Evolutionary conservation across 352 stramenopile species (phyloP), one percentile per base, ranked within the genome.

Genomic region (Pythium insidiosum): DNA sequence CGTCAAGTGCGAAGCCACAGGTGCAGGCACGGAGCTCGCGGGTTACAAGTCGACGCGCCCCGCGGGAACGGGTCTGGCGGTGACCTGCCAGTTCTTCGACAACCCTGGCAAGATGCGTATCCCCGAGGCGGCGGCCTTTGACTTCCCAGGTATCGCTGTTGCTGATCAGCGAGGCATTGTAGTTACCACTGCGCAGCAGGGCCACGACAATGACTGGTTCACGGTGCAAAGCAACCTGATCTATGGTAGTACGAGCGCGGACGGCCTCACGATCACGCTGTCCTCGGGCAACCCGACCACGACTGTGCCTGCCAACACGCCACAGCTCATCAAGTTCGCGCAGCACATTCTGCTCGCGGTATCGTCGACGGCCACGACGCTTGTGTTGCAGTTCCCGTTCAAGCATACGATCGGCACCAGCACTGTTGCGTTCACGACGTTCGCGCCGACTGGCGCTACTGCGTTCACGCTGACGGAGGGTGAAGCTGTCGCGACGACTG

Each of bases 121-220:
- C 3, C 73, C 74, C 0, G 68, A 90, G 34, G 39, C 87, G 2
- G 57, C 38, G 1, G 41, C 34, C 0, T 60, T 38, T 13, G 7
- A 0, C 3, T 56, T 81, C 38, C 41, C 47, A 6, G 61, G 53
- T 0, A 43, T 52, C 2, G 43, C 38, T 0, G 47, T 44, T 11
- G 35, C 35, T 5, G 44, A 47, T 13, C 53, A 43, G 15, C 24
- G 26, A 0, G 52, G 37, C 2, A 31, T 58, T 3, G 38, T 89
- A 2, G 48, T 63, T 38, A 79, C 69, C 0, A 66, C 68, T 26
- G 47, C 45, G 0, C 48, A 70, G 21, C 53, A 76, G 9, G 72
- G 77, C 12, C 41, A 53, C 2, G 44, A 78, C 23, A 47, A 66
- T 21, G 76, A 88, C 34, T 84, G 68, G 66, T 84, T 84, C 46